phyloP scores from a whole-genome alignment of 129 eudicot genomes.

The Pulicaria dysenterica region DNA sequence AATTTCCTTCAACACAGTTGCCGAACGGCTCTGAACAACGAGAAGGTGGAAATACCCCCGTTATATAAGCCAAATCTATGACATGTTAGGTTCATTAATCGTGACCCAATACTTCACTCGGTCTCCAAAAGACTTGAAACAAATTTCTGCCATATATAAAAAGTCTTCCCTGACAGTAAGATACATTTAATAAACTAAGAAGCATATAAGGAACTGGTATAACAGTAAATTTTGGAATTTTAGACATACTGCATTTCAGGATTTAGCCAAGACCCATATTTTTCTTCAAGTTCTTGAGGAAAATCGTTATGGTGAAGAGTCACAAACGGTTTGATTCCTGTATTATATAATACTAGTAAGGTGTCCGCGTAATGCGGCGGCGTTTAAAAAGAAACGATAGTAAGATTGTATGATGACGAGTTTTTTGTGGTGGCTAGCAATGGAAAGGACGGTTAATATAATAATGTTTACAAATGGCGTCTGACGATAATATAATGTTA shows the following conservation, averaged over 20 bases:
- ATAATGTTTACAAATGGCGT: too few relatives aligned
- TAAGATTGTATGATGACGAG: too few relatives aligned
- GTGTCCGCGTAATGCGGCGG: too few relatives aligned
- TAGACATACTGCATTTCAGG: conserved; percentile 65
- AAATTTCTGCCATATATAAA: conserved; percentile 54
- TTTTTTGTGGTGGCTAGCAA: too few relatives aligned
- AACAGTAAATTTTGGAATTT: not conserved
- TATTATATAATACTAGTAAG: not conserved
- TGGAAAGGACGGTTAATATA: too few relatives aligned
- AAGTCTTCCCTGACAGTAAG: conserved; percentile 68
- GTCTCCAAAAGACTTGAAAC: conserved; percentile 73
- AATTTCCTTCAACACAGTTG: conserved; percentile 65
- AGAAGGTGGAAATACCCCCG: conserved; percentile 58
- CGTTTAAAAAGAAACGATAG: too few relatives aligned
- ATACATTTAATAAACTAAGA: not conserved
- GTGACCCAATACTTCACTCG: conserved; percentile 78
- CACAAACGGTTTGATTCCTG: conserved; percentile 83
- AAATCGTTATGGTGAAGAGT: conserved; percentile 64
- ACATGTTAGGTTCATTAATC: conserved; percentile 79
- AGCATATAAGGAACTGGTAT: not conserved
- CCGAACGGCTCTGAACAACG: conserved; percentile 87
- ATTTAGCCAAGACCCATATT: conserved; percentile 78
- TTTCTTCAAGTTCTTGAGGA: conserved; percentile 82
- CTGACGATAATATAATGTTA: too few relatives aligned
- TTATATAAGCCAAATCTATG: conserved; percentile 42